These are phyloP conservation scores for Tricholoma sp. DNA, from an alignment of 768 basidiomycete species.

Conservation along the genomic window DNA sequence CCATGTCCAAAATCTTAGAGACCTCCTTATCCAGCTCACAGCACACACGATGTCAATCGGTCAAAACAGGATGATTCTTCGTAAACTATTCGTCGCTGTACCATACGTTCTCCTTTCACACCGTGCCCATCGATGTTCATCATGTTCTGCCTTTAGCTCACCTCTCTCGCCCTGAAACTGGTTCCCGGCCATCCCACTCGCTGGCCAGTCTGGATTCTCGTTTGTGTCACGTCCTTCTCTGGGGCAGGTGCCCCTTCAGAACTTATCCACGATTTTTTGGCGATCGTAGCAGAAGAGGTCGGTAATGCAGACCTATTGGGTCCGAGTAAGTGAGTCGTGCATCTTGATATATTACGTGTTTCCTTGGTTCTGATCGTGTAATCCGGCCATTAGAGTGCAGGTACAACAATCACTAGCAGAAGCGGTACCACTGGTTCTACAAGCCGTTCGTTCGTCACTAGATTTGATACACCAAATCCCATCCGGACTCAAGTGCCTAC, in stretches of 20 bases:
- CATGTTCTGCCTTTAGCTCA: conserved; percentile 36
- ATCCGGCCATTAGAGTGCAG: conserved; percentile 39
- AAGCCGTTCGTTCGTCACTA: conserved; percentile 60
- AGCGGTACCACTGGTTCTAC: conserved; percentile 66
- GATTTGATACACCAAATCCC: conserved; percentile 45
- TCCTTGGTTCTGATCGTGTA: neutral
- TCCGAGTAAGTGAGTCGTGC: conserved; percentile 56
- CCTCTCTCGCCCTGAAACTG: conserved; percentile 68
- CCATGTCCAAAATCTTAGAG: conserved; percentile 51
- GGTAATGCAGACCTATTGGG: conserved; percentile 70
- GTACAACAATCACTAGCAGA: conserved; percentile 63
- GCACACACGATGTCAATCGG: conserved; percentile 56
- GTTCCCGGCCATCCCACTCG: conserved; percentile 50
- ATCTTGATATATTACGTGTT: neutral
- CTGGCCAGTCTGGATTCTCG: conserved; percentile 77
- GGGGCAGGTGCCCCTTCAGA: conserved; percentile 53
- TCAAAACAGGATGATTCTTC: conserved; percentile 65
- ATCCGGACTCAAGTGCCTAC: conserved; percentile 73
- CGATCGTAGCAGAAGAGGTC: conserved; percentile 83
- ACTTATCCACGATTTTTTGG: conserved; percentile 66
- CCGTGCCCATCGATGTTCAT: conserved; percentile 6
- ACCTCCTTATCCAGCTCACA: conserved; percentile 67
- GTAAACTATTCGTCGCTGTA: conserved; percentile 87
- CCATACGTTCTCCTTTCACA: conserved; percentile 20
- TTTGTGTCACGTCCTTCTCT: conserved; percentile 59